phyloP scores from a whole-genome alignment of 257 asterid genomes.

The Scutellaria minor region DNA sequence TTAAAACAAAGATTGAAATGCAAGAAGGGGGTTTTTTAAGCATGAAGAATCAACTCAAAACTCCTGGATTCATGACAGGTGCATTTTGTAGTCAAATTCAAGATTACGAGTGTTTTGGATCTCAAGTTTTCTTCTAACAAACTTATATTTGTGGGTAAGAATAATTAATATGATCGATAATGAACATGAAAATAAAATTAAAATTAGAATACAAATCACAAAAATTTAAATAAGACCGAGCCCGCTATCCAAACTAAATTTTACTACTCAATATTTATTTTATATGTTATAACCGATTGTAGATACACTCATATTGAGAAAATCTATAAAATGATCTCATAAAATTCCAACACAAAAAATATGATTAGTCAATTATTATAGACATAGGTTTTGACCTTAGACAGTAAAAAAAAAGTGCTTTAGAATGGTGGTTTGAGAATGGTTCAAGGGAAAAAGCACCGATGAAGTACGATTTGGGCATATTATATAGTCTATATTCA shows the following conservation, averaged over 20 bases:
- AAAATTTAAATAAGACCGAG: too few species aligned
- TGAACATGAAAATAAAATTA: too few species aligned
- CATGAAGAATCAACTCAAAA: slow-evolving; percentile 25
- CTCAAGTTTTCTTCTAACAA: slow-evolving; percentile 13
- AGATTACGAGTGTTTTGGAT: slow-evolving; percentile 31
- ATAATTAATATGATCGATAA: not conserved
- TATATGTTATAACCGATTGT: too few species aligned
- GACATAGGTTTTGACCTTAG: not conserved
- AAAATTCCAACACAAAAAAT: too few species aligned
- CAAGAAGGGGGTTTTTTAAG: slow-evolving; percentile 18
- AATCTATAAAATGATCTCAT: too few species aligned
- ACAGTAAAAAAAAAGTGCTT: slow-evolving; percentile 9
- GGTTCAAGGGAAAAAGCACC: slow-evolving; percentile 23
- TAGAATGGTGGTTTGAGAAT: slow-evolving; percentile 6
- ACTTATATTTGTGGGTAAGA: slow-evolving; percentile 4
- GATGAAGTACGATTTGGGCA: slow-evolving; percentile 32
- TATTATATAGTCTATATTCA: not conserved
- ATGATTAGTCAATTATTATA: too few species aligned
- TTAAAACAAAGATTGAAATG: slow-evolving; percentile 12
- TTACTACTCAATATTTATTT: too few species aligned
- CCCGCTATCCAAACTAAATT: too few species aligned
- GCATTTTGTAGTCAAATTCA: slow-evolving; percentile 35
- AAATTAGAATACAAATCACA: too few species aligned
- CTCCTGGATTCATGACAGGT: slow-evolving; percentile 25
- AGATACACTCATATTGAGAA: too few species aligned